Evolutionary conservation across 2,329 filamentous ascomycete genomes (phyloP), one percentile per base, ranked within the genome.

Genomic region (Colletotrichum agaves): DNA sequence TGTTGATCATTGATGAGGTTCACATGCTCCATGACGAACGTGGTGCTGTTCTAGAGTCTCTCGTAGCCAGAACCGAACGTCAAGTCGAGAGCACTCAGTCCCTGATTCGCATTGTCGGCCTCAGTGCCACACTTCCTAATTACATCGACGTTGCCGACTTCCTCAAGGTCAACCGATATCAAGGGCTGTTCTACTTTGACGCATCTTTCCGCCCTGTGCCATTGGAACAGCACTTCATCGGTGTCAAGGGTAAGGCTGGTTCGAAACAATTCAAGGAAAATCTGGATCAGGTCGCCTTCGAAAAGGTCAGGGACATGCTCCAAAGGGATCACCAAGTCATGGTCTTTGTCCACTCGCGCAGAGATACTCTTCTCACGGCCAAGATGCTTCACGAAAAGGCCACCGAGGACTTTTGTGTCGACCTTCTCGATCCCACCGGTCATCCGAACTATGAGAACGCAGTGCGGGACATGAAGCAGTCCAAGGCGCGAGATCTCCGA

Each of bases 21-120:
- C 96, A 99, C 76, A 99, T 99, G 97, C 90, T 99, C 74, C 97
- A 99, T 75, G 96, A 99, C 77, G 96, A 98, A 78, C 90, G 96
- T 77, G 96, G 96, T 75, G 94, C 97, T 12, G 97, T 99, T 0
- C 86, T 99, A 31, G 96, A 99, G 77, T 98, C 95, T 5, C 85
- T 99, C 21, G 97, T 99, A 15, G 96, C 96, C 11, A 89, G 96
- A 73, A 99, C 97, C 0, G 91, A 98, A 80, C 87, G 96, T 70
- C 96, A 99, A 75, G 97, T 99, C 0, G 97, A 99, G 80, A 98
- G 94, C 78, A 99, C 96, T 0, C 96, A 99, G 78, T 98, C 94
- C 1, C 85, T 99, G 53, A 99, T 99, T 75, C 93, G 97, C 23
- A 97, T 99, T 65, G 89, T 99, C 53, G 96, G 97, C 17, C 87